Base-by-base conservation (phyloP, 192 early-diverging fungal genomes). In the Coemansia sp. region DNA sequence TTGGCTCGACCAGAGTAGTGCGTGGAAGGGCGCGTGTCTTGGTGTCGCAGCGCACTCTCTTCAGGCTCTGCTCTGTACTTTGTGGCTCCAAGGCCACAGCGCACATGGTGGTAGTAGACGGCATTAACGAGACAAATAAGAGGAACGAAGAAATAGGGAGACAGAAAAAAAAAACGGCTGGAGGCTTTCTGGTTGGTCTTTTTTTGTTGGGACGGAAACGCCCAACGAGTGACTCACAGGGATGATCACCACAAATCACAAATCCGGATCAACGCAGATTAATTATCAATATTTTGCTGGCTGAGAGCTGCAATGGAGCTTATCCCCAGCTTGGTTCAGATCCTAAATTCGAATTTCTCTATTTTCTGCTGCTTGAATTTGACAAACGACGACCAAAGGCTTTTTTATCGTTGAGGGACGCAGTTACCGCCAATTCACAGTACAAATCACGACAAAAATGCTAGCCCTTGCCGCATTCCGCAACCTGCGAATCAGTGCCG, bases 391-490 rank as follows among this genome's bases (percentile, higher is more conserved):
- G 22, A 22, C 20, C 12, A 47, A 47, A 22, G n/a, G 9, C 4
- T 20, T n/a, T 45, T n/a, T 4, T 16, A 45, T 45, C 16, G 16
- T 16, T 6, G 16, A 45, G 16, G 2, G 16, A 45, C 43, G 43
- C 43, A 45, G 5, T n/a, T 18, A 9, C 22, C 38, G 10, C 22
- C 41, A 20, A 29, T 13, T 27, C 41, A 44, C 43, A 18, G 37
- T 30, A 29, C 20, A 55, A 37, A 37, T 29, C 24, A 5, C 11
- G 50, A 35, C 20, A 24, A 24, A 39, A 43, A 80, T 80, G 72
- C 65, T 81, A 59, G 66, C 70, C 11, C 73, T 80, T 7, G 68
- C 70, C 34, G 74, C 73, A 18, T 73, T 81, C 38, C 70, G 70
- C n/a, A 66, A 44, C 62, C 64, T 81, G 39, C 78, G 78, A n/a